Evolutionary conservation across 2,329 filamentous ascomycete species (phyloP).

Genomic region (Ascochyta fabae): DNA sequence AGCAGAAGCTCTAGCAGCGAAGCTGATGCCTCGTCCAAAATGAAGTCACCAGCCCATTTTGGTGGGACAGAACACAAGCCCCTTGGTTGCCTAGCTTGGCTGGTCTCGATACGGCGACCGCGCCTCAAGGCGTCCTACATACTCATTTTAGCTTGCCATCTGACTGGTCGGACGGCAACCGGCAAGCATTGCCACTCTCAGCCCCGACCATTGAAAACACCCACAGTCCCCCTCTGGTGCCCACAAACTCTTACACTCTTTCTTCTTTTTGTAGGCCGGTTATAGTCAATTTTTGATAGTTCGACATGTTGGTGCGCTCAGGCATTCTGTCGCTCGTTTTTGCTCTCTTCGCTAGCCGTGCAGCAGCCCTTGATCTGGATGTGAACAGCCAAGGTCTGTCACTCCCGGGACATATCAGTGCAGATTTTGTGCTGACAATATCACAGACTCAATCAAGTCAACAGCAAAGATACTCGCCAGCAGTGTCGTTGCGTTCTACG

Average conservation of each 20-base stretch:
- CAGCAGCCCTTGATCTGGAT: slow-evolving; percentile 28
- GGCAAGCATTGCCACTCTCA: slow-evolving; percentile 1
- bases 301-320: slow-evolving; percentile 24
- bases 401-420: too few relatives aligned
- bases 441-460: slow-evolving; percentile 32
- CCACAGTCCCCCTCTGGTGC: not conserved
- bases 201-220: not conserved
- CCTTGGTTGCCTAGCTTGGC: slow-evolving; percentile 1
- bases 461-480: slow-evolving; percentile 30
- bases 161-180: slow-evolving; percentile 10
- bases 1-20: slow-evolving; percentile 51
- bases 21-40: slow-evolving; percentile 22
- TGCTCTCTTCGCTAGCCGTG: slow-evolving; percentile 19
- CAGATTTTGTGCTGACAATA: not conserved
- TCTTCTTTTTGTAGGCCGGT: not conserved
- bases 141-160: not conserved
- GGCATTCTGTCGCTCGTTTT: slow-evolving; percentile 27
- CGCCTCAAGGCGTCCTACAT: slow-evolving; percentile 11
- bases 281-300: not conserved
- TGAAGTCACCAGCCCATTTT: not conserved
- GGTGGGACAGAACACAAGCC: not conserved
- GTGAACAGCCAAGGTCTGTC: slow-evolving; percentile 24
- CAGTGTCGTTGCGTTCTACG: slow-evolving; percentile 30
- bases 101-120: slow-evolving; percentile 1
- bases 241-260: not conserved